A percentile compares a stretch with the other conserved stretches of the same genome.
Evolutionary conservation across 257 asterid genomes (phyloP).

Genomic region (Perilla frutescens): DNA sequence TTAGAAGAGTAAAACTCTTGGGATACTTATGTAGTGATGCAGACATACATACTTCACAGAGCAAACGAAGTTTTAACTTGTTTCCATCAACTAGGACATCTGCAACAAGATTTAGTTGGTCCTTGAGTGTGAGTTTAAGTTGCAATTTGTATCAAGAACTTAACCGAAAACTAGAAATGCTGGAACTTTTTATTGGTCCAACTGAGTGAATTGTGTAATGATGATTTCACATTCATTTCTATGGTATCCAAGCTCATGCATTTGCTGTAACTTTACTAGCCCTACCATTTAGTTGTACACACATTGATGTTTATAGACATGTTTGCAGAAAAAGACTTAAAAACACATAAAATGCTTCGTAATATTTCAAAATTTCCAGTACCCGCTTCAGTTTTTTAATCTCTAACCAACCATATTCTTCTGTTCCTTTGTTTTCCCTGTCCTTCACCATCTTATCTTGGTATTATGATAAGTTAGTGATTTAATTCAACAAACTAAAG

Average conservation of each 20-base stretch:
- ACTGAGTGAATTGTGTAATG: not conserved
- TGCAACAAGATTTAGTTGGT: not conserved
- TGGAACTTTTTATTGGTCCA: not conserved
- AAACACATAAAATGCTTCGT: not conserved
- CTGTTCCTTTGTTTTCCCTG: not conserved
- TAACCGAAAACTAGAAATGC: not conserved
- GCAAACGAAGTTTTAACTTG: not conserved
- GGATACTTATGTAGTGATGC: slow-evolving; percentile 6
- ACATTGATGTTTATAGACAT: not conserved
- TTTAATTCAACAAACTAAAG: not conserved
- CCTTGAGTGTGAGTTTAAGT: slow-evolving; percentile 5
- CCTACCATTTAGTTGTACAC: not conserved
- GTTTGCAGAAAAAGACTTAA: not conserved
- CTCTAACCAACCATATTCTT: not conserved
- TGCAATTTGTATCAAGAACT: not conserved
- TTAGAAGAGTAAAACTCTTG: not conserved
- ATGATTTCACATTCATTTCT: not conserved
- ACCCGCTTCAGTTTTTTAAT: not conserved
- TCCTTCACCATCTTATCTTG: not conserved
- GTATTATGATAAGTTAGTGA: not conserved
- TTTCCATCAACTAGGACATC: slow-evolving; percentile 14
- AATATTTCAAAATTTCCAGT: not conserved
- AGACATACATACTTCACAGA: slow-evolving; percentile 17
- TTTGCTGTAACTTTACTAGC: not conserved
- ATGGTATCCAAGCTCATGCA: not conserved